These are phyloP conservation scores for Globisporangium lucens DNA, from an alignment of 352 stramenopile species.

Conservation along the genomic window DNA sequence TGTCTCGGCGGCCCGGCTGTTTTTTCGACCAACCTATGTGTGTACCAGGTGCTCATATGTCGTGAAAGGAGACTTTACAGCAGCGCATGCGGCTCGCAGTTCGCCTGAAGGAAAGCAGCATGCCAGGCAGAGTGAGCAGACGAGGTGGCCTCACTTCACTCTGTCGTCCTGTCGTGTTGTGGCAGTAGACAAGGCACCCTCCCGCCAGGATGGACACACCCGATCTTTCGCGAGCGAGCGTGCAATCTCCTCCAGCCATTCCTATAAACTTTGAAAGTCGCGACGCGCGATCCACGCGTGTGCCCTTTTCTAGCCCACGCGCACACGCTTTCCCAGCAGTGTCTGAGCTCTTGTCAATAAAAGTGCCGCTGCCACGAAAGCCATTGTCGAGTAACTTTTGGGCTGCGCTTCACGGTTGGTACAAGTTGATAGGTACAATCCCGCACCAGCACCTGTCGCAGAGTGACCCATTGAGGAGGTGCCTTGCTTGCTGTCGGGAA, in stretches of 20 bases:
- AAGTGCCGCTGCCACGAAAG: neutral
- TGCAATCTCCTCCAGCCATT: conserved; percentile 4
- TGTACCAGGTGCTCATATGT: neutral
- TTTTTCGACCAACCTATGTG: neutral
- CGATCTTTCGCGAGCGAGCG: neutral
- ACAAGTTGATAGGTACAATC: neutral
- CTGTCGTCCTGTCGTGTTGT: neutral
- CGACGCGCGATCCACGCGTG: neutral
- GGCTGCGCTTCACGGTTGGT: neutral
- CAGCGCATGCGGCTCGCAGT: neutral
- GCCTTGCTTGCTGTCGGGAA: too few species aligned
- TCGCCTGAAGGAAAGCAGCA: neutral
- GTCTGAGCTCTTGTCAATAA: neutral
- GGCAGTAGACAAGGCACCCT: neutral
- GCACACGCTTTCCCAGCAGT: neutral
- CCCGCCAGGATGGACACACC: neutral
- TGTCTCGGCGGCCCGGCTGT: neutral
- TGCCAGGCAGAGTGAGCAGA: neutral
- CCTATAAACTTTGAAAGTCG: neutral
- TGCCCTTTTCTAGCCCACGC: neutral
- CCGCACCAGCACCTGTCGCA: neutral
- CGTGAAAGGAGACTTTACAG: neutral
- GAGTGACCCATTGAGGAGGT: neutral
- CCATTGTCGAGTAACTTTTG: neutral
- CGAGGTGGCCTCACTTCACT: neutral